Conservation (phyloP, 2,329 filamentous ascomycete genomes). For the Sordariomycetes sp. region DNA sequence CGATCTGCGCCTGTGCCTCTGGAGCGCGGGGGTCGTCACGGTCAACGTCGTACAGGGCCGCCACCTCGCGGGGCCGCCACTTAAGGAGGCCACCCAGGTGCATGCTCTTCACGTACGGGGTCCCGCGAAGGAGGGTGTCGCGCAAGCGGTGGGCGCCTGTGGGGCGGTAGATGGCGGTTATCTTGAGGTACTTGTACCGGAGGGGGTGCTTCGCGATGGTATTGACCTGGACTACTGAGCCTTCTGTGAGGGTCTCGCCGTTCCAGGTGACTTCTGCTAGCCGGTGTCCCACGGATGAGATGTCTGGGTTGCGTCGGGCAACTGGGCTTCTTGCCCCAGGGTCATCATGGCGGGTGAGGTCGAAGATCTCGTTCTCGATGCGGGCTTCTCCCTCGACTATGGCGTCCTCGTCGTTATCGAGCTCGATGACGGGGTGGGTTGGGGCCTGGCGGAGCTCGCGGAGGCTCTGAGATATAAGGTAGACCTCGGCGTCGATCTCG, state of each 20-base stretch:
- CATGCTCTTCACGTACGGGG: conserved; percentile 20
- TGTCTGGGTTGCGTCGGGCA: not conserved
- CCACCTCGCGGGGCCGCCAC: conserved; percentile 27
- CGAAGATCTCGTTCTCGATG: conserved; percentile 4
- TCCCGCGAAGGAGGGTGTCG: conserved; percentile 18
- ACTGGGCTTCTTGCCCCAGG: not conserved
- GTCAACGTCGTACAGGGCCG: conserved; percentile 25
- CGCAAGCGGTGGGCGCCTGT: conserved; percentile 1
- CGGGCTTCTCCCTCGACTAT: conserved; percentile 4
- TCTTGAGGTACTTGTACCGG: conserved; percentile 6
- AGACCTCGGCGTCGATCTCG: not conserved
- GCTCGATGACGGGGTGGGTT: not conserved
- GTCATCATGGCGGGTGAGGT: conserved; percentile 3
- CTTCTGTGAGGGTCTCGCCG: not conserved
- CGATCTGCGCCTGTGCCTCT: conserved; percentile 23
- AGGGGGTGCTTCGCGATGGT: not conserved
- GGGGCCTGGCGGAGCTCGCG: not conserved
- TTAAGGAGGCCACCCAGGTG: conserved; percentile 21
- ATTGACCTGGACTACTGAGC: conserved; percentile 1
- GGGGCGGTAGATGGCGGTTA: conserved; percentile 24
- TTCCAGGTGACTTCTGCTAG: not conserved
- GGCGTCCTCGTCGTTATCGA: conserved; percentile 8
- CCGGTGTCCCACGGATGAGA: not conserved
- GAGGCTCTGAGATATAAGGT: not conserved
- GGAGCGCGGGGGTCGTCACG: conserved; percentile 17